Conservation (phyloP, 2,329 filamentous ascomycete species). For the Huntiella omanensis region DNA sequence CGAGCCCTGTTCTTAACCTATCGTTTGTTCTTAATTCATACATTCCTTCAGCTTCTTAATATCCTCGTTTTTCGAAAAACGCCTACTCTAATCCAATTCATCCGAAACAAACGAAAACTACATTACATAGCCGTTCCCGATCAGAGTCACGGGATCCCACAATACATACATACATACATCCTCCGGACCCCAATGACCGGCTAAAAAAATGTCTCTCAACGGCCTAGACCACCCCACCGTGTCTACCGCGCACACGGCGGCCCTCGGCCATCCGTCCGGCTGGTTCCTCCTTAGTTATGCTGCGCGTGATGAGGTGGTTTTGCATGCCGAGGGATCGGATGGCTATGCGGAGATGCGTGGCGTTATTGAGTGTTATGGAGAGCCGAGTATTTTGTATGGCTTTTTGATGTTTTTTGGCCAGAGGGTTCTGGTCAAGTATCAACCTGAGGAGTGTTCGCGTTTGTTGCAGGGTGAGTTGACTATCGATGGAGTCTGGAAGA, state of each 20-base stretch:
- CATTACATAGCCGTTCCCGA: too few relatives aligned
- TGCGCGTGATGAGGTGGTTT: constrained; percentile 68
- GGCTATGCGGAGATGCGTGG: constrained; percentile 72
- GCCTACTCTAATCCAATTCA: too few relatives aligned
- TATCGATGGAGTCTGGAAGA: background rate
- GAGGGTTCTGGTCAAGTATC: constrained; percentile 81
- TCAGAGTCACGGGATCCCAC: too few relatives aligned
- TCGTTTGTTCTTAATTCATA: background rate
- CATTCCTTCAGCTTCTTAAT: too few relatives aligned
- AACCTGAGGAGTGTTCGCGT: constrained; percentile 78
- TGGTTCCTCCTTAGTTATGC: constrained; percentile 94
- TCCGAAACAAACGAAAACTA: too few relatives aligned
- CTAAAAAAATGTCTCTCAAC: constrained; percentile 67
- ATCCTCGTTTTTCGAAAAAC: too few relatives aligned
- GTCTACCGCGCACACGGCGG: constrained; percentile 67
- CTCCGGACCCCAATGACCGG: too few relatives aligned
- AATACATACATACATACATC: too few relatives aligned
- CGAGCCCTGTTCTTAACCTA: background rate
- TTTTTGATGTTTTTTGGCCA: constrained; percentile 77
- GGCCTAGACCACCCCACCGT: constrained; percentile 69
- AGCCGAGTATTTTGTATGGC: constrained; percentile 77
- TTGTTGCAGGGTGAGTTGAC: constrained; percentile 63
- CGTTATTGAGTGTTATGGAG: constrained; percentile 58
- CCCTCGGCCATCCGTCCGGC: constrained; percentile 69
- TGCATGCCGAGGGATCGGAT: constrained; percentile 58